A percentile compares a stretch with the other conserved stretches of the same genome.
Conservation (phyloP, 352 stramenopile genomes). For the Phytophthora sp. region DNA sequence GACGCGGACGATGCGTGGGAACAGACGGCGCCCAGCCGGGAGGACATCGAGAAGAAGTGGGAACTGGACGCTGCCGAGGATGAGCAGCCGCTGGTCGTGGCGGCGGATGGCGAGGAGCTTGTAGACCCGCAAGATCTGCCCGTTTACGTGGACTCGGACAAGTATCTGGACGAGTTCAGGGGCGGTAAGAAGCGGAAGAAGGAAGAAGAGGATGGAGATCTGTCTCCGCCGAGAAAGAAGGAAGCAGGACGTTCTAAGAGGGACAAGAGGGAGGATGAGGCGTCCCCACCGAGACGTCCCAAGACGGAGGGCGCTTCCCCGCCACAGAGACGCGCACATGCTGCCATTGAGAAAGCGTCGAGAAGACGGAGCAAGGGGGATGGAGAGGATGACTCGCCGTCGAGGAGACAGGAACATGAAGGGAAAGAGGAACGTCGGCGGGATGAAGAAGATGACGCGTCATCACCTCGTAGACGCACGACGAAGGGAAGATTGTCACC, state of each 20-base stretch:
- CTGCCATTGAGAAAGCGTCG: background rate
- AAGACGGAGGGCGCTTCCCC: constrained; percentile 41
- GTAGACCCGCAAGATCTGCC: constrained; percentile 72
- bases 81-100: constrained; percentile 42
- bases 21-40: constrained; percentile 45
- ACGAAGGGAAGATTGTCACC: background rate
- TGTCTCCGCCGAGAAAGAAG: constrained; percentile 59
- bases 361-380: constrained; percentile 16
- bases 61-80: constrained; percentile 63
- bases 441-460: constrained; percentile 18
- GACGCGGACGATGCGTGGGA: constrained; percentile 70
- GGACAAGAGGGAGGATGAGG: constrained; percentile 32
- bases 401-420: constrained; percentile 11
- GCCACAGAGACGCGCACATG: constrained; percentile 22
- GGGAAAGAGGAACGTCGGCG: constrained; percentile 1
- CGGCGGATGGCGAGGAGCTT: constrained; percentile 52
- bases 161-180: constrained; percentile 61
- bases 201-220: constrained; percentile 33
- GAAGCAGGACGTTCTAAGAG: constrained; percentile 14
- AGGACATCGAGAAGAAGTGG: constrained; percentile 68
- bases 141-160: constrained; percentile 75
- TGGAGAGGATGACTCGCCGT: constrained; percentile 39
- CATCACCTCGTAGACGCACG: constrained; percentile 16
- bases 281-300: constrained; percentile 37
- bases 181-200: constrained; percentile 34